A percentile compares a stretch with the other conserved stretches of the same genome.
Evolutionary conservation across 345 rosid genomes (phyloP).

Genomic region (Populus ilicifolia): DNA sequence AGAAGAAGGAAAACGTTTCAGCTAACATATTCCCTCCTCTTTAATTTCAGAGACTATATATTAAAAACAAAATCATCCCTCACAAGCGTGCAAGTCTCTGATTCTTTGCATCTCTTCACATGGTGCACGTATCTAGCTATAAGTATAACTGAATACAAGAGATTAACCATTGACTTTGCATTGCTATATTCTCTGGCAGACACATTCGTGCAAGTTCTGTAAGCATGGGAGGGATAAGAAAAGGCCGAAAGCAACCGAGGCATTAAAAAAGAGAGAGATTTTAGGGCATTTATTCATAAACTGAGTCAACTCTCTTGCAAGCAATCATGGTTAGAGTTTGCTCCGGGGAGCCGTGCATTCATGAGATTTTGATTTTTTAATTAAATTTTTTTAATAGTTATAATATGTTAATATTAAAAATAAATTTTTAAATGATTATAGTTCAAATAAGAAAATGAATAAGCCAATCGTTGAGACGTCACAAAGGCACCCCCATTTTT

Average conservation of each 20-base stretch:
- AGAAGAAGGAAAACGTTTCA: no score
- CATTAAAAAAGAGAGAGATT: background rate
- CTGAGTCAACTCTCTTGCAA: no score
- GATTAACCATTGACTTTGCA: background rate
- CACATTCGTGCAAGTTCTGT: background rate
- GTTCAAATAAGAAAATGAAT: background rate
- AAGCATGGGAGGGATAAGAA: background rate
- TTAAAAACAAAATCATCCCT: background rate
- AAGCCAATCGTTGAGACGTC: constrained; percentile 10
- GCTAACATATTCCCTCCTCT: no score
- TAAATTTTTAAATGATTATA: background rate
- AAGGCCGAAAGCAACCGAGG: background rate
- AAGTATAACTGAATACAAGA: background rate
- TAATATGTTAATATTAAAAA: no score
- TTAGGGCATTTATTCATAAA: background rate
- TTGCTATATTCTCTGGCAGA: background rate
- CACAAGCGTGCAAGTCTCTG: constrained; percentile 5
- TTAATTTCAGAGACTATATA: no score
- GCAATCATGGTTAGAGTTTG: no score
- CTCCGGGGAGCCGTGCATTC: no score
- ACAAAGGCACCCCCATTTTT: background rate
- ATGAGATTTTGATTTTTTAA: no score
- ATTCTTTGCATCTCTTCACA: background rate
- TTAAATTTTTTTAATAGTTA: no score
- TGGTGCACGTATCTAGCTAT: background rate